A percentile compares a stretch with the other conserved stretches of the same genome.
Conservation (phyloP, 768 basidiomycete genomes). For the Suillus ampliporus region DNA sequence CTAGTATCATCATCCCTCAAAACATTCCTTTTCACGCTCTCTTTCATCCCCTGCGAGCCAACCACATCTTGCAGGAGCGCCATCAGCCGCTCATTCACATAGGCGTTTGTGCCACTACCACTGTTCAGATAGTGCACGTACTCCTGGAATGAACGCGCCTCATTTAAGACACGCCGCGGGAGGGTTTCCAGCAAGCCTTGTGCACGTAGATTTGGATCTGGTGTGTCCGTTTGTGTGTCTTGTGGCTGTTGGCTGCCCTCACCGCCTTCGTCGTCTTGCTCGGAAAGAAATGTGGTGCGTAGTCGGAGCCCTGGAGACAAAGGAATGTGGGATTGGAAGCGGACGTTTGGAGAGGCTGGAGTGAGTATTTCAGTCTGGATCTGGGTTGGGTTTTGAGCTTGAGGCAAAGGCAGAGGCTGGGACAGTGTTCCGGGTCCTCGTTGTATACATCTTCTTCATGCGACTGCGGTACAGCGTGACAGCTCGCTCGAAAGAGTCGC, state of each 20-base stretch:
- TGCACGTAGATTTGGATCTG: slow-evolving; percentile 16
- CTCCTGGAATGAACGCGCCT: slow-evolving; percentile 45
- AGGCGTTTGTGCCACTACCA: slow-evolving; percentile 14
- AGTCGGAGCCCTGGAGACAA: background rate
- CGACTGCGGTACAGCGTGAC: slow-evolving; percentile 51
- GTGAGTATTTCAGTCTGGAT: slow-evolving; percentile 1
- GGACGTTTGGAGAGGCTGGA: slow-evolving; percentile 9
- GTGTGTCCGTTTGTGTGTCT: background rate
- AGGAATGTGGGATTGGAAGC: slow-evolving; percentile 8
- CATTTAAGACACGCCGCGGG: slow-evolving; percentile 43
- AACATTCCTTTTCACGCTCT: slow-evolving; percentile 44
- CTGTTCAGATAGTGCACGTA: slow-evolving; percentile 43
- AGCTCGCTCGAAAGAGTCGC: slow-evolving; percentile 49
- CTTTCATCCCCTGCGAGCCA: slow-evolving; percentile 36
- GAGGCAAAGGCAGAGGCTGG: background rate
- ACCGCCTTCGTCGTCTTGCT: background rate
- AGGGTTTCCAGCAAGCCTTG: slow-evolving; percentile 44
- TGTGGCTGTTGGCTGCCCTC: slow-evolving; percentile 2
- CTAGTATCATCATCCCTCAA: slow-evolving; percentile 48
- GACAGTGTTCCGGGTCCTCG: slow-evolving; percentile 15
- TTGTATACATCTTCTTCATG: slow-evolving; percentile 20
- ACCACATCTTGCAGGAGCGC: slow-evolving; percentile 49
- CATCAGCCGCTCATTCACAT: slow-evolving; percentile 30
- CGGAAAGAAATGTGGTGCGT: background rate
- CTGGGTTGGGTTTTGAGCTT: slow-evolving; percentile 14